phyloP scores from a whole-genome alignment of 805 yeast species.

The Ogataea glucozyma region DNA sequence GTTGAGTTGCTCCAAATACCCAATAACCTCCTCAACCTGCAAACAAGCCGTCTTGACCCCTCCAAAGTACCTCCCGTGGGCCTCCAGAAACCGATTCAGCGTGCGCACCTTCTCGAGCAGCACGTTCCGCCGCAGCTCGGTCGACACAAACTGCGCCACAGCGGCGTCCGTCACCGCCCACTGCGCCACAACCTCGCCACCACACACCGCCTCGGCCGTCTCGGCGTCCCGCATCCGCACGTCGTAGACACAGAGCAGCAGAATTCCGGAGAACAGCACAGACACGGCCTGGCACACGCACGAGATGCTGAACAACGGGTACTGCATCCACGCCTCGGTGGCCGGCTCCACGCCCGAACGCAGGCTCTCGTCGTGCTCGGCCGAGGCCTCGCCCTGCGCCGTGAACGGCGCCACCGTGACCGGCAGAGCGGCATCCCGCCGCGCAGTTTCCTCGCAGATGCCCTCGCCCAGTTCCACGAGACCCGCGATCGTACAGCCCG shows the following conservation, averaged over 20 bases:
- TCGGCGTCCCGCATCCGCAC: slow-evolving; percentile 4
- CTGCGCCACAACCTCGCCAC: slow-evolving; percentile 11
- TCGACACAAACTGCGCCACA: slow-evolving; percentile 7
- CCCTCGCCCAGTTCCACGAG: slow-evolving; percentile 44
- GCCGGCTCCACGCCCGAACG: slow-evolving; percentile 23
- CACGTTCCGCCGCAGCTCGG: slow-evolving; percentile 10
- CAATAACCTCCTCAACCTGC: slow-evolving; percentile 25
- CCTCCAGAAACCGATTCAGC: slow-evolving; percentile 21
- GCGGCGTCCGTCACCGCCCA: slow-evolving; percentile 8
- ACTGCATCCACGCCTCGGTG: slow-evolving; percentile 45
- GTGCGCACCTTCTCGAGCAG: slow-evolving; percentile 23
- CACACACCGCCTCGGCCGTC: slow-evolving; percentile 10
- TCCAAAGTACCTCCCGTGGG: slow-evolving; percentile 23
- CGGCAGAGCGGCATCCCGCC: slow-evolving; percentile 17
- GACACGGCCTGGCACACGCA: slow-evolving; percentile 35
- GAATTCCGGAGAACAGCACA: slow-evolving; percentile 33
- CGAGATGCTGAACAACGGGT: slow-evolving; percentile 35
- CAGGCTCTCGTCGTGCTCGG: slow-evolving; percentile 14
- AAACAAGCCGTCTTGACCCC: slow-evolving; percentile 21
- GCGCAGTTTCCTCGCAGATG: slow-evolving; percentile 25
- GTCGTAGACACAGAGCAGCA: slow-evolving; percentile 14
- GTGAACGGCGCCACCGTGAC: slow-evolving; percentile 30
- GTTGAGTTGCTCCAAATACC: too few relatives aligned
- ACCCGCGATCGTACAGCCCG: slow-evolving; percentile 35
- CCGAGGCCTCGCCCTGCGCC: slow-evolving; percentile 13